phyloP scores from a whole-genome alignment of 2,329 filamentous ascomycete species.

The Scytalidium sp. region DNA sequence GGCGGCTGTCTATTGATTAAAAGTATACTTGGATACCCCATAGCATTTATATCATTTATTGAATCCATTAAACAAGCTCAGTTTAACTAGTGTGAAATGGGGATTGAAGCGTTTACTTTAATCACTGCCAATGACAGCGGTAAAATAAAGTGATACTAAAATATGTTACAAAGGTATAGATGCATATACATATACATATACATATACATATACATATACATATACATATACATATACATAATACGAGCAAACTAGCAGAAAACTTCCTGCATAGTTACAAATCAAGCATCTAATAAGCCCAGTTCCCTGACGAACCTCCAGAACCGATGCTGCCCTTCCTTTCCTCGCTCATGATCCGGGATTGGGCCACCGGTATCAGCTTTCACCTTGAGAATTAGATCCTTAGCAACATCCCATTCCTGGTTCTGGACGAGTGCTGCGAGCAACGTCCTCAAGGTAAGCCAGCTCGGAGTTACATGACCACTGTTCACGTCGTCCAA shows the following conservation, averaged over 20 bases:
- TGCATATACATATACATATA: too few relatives aligned
- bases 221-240: not conserved
- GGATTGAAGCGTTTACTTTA: too few relatives aligned
- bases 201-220: too few relatives aligned
- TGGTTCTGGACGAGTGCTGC: slow-evolving; percentile 23
- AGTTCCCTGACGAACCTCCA: slow-evolving; percentile 24
- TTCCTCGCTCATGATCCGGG: slow-evolving; percentile 14
- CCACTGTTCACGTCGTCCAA: slow-evolving; percentile 40
- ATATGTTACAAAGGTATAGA: too few relatives aligned
- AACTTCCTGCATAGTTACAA: slow-evolving; percentile 3
- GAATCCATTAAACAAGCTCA: too few relatives aligned
- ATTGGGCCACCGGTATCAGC: slow-evolving; percentile 19
- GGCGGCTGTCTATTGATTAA: too few relatives aligned
- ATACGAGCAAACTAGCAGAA: too few relatives aligned
- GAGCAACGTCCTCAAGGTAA: slow-evolving; percentile 22
- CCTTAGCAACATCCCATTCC: slow-evolving; percentile 26
- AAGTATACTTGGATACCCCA: too few relatives aligned
- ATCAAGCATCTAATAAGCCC: slow-evolving; percentile 13
- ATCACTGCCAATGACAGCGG: too few relatives aligned
- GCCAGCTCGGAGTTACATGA: slow-evolving; percentile 20
- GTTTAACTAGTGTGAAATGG: too few relatives aligned
- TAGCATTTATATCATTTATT: too few relatives aligned
- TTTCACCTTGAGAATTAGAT: slow-evolving; percentile 24
- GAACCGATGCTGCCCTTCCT: slow-evolving; percentile 24
- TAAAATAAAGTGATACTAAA: too few relatives aligned